Evolutionary conservation across 2,329 filamentous ascomycete species (phyloP), one percentile per base, ranked within the genome.

Genomic region (Verticillium isaacii): DNA sequence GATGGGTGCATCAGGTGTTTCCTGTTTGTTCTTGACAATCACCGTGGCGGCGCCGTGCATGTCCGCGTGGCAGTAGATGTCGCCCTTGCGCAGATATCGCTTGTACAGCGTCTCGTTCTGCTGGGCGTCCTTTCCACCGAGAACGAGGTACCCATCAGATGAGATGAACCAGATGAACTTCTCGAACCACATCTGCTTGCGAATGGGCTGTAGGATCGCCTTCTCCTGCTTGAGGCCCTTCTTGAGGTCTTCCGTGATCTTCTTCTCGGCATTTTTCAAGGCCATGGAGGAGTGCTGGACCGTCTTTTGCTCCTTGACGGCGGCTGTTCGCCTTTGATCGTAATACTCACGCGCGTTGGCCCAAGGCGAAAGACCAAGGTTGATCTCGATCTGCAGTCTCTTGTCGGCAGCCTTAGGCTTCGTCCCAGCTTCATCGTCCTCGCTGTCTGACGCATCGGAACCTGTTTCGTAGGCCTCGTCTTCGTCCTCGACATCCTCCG

Each of bases 121-220:
- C 68, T 92, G 89, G 1, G 88, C 85, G 77, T 99, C 95, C 64
- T 92, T 92, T 17, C 93, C 94, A 55, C 88, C 94, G 17, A 99
- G 83, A 0, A 98, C 91, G 6, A 99, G 83, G 72, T 98, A 97
- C 5, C 94, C 93, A 71, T 99, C 95, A 0, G 93, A 96, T 0
- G 93, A 97, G 68, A 98, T 85, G 77, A 99, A 99, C 84, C 92
- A 98, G 32, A 88, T 81, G 69, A 97, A 99, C 75, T 99, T 99
- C 71, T 99, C 95, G 68, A 97, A 99, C 95, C 95, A 99, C 69
- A 93, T 85, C 66, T 89, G 89, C 70, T 88, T 90, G 61, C 95
- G 86, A 9, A 97, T 89, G 0, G 90, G 92, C 56, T 93, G 88
- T 11, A 98, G 78, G 2, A 96, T 80, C 23, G 92, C 89, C 73